phyloP scores from a whole-genome alignment of 1,139 yeast species.

The Lizanozyma gosingica region DNA sequence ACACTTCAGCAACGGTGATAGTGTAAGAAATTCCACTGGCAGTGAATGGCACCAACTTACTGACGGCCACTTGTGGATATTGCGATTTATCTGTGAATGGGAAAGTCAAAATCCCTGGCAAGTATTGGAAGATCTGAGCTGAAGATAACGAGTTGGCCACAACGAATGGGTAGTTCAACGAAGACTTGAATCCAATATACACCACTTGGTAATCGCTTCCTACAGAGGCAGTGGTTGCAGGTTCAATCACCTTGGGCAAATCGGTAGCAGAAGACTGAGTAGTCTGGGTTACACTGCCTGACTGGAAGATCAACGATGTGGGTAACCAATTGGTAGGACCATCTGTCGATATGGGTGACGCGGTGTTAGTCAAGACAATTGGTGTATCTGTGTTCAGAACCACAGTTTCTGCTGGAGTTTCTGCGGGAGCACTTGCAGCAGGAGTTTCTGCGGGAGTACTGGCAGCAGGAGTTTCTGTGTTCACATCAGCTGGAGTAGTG shows the following conservation, averaged over 20 bases:
- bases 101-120: slow-evolving; percentile 46
- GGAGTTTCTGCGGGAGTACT: slow-evolving; percentile 4
- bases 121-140: slow-evolving; percentile 67
- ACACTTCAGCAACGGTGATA: slow-evolving; percentile 70
- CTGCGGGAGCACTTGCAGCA: slow-evolving; percentile 7
- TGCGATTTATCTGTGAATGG: slow-evolving; percentile 37
- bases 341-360: not conserved
- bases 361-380: not conserved
- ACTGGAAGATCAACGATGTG: slow-evolving; percentile 14
- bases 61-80: slow-evolving; percentile 37
- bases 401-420: not conserved
- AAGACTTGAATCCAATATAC: slow-evolving; percentile 61
- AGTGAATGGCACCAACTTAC: slow-evolving; percentile 57
- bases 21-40: slow-evolving; percentile 43
- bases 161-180: slow-evolving; percentile 65
- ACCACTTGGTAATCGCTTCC: slow-evolving; percentile 45
- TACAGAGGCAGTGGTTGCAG: slow-evolving; percentile 37
- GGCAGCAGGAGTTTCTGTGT: slow-evolving; percentile 1
- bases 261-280: slow-evolving; percentile 38
- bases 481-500: slow-evolving; percentile 4
- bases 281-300: slow-evolving; percentile 21
- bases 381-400: not conserved
- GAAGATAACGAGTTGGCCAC: slow-evolving; percentile 58
- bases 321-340: slow-evolving; percentile 17
- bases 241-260: slow-evolving; percentile 62